phyloP scores from a whole-genome alignment of 2,329 filamentous ascomycete species.

The Ophiostoma sp. region DNA sequence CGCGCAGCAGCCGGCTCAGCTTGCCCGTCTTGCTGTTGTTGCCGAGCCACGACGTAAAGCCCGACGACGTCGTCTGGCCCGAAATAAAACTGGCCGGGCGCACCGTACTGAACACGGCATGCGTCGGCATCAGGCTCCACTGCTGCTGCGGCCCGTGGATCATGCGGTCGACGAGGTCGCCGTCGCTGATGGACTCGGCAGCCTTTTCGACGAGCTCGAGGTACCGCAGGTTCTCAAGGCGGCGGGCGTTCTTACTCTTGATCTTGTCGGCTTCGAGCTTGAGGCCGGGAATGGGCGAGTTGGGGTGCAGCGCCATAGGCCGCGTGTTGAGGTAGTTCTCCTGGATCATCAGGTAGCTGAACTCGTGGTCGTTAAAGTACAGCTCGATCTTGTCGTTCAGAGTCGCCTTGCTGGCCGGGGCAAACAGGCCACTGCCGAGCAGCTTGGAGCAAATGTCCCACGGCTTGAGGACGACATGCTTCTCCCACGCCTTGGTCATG shows the following conservation, averaged over 20 bases:
- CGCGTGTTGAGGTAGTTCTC: conserved; percentile 91
- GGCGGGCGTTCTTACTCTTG: conserved; percentile 7
- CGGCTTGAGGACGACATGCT: conserved; percentile 91
- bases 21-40: conserved; percentile 85
- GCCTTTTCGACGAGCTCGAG: conserved; percentile 82
- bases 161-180: conserved; percentile 93
- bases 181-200: conserved; percentile 93
- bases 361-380: conserved; percentile 99
- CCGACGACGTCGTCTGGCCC: conserved; percentile 67
- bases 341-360: conserved; percentile 95
- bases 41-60: conserved; percentile 88
- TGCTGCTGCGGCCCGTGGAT: conserved; percentile 98
- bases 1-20: conserved; percentile 75
- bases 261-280: conserved; percentile 49
- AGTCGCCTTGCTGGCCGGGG: conserved; percentile 73
- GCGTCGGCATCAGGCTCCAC: conserved; percentile 95
- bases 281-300: conserved; percentile 47
- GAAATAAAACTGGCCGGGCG: conserved; percentile 81
- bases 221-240: conserved; percentile 62
- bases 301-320: conserved; percentile 60
- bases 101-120: conserved; percentile 93
- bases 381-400: conserved; percentile 97
- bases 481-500: conserved; percentile 98
- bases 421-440: conserved; percentile 79
- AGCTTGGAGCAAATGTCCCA: conserved; percentile 98